Conservation (phyloP, 805 yeast species). For the Lipomyces sp. region DNA sequence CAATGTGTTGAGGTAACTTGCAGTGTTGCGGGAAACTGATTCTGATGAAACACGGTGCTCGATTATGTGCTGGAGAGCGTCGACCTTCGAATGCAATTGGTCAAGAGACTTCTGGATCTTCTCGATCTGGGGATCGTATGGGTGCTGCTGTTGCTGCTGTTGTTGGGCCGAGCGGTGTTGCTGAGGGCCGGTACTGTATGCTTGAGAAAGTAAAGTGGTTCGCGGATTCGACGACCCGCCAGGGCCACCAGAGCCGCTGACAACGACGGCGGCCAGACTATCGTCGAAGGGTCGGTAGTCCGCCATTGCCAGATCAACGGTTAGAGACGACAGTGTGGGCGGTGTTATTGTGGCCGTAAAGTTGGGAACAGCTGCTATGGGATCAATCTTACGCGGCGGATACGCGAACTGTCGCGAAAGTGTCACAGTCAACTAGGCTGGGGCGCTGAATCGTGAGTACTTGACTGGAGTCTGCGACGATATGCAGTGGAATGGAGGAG, state of each 20-base stretch:
- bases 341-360: background rate
- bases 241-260: constrained; percentile 11
- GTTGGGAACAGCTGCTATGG: background rate
- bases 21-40: constrained; percentile 18
- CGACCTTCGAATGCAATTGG: constrained; percentile 42
- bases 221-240: constrained; percentile 20
- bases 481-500: background rate
- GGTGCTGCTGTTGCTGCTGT: constrained; percentile 42
- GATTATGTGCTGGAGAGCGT: constrained; percentile 40
- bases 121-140: constrained; percentile 34
- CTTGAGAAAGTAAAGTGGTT: constrained; percentile 11
- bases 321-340: constrained; percentile 1
- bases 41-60: constrained; percentile 22
- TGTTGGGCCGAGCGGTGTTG: constrained; percentile 40
- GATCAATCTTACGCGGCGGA: constrained; percentile 1
- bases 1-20: constrained; percentile 12
- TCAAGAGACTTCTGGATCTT: constrained; percentile 37
- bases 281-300: constrained; percentile 32
- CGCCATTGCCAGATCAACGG: constrained; percentile 19
- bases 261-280: constrained; percentile 29
- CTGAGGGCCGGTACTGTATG: constrained; percentile 14
- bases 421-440: background rate
- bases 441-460: background rate
- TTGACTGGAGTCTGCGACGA: background rate
- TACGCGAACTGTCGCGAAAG: background rate